Conservation (phyloP, 208 protist genomes). For the Trypanosoma avium region DNA sequence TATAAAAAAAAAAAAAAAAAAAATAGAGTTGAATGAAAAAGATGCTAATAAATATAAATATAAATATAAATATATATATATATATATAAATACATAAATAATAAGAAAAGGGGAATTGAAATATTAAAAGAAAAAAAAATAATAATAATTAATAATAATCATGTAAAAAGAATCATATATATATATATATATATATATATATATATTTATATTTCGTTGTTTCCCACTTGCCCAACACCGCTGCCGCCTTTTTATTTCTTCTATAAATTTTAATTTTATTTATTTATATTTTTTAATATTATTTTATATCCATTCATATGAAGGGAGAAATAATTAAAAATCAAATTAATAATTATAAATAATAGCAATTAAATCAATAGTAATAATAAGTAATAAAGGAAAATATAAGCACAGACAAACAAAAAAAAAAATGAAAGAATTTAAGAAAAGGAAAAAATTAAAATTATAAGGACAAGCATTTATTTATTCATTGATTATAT, state of each 20-base stretch:
- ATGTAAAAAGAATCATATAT: constrained; percentile 16
- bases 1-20: neutral
- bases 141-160: constrained; percentile 2
- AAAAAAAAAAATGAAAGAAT: too few species aligned
- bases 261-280: too few species aligned
- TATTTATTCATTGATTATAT: too few species aligned
- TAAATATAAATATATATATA: neutral
- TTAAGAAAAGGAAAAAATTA: too few species aligned
- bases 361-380: too few species aligned
- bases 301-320: too few species aligned
- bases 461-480: too few species aligned
- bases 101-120: neutral
- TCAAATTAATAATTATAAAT: too few species aligned
- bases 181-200: constrained; percentile 1
- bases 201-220: neutral
- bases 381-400: too few species aligned
- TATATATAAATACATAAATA: neutral
- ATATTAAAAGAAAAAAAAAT: neutral
- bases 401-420: too few species aligned
- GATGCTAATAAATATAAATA: constrained; percentile 1
- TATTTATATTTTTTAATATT: too few species aligned
- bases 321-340: too few species aligned
- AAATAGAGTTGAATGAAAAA: neutral
- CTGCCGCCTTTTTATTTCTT: neutral
- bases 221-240: neutral